Base-by-base conservation (phyloP, 1,284 basidiomycete species). In the Leccinum cinnamomeum region DNA sequence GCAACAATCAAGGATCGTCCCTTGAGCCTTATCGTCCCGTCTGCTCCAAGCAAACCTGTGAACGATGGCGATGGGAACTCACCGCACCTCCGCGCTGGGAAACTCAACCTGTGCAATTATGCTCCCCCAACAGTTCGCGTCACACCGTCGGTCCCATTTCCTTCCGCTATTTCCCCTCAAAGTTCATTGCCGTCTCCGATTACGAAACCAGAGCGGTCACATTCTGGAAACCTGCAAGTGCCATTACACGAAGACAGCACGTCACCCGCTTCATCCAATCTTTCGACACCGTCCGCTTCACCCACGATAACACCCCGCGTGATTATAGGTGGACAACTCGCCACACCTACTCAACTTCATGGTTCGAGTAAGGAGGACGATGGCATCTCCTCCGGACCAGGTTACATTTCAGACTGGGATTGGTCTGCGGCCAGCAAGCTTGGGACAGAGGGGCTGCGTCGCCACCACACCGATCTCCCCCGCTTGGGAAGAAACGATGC, bases 241-340 rank as follows among this genome's bases (percentile, higher is more conserved):
- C 4, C 44, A 5, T 58, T 53, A 11, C 67, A 65, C n/a, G 65
- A 71, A 1, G 72, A 74, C 8, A 53, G 41, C 8, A 1, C 64
- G 3, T 73, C 72, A n/a, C 66, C 73, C 2, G 39, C 66, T 2
- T 75, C 74, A 16, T 73, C 73, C 1, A 65, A 69, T 1, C 68
- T 70, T 35, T 73, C 71, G 0, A 72, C 73, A 4, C 73, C 71
- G 1, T 35, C 61, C 3, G 57, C 53, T 5, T 73, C 72, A 2
- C 71, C 74, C 2, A 64, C 59, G 18, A 68, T 65, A 0, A n/a
- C 62, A 1, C 72, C 73, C 3, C 68, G 58, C 25, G 62, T 74
- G 4, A 71, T 75, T 30, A 67, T 75, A 2, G 64, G 62, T 2
- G 73, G 71, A 35, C 65, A 70, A 0, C 69, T 64, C 3, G 74